Evolutionary conservation across 441 rosid genomes (phyloP).

Genomic region (Eutrema salsugineum): DNA sequence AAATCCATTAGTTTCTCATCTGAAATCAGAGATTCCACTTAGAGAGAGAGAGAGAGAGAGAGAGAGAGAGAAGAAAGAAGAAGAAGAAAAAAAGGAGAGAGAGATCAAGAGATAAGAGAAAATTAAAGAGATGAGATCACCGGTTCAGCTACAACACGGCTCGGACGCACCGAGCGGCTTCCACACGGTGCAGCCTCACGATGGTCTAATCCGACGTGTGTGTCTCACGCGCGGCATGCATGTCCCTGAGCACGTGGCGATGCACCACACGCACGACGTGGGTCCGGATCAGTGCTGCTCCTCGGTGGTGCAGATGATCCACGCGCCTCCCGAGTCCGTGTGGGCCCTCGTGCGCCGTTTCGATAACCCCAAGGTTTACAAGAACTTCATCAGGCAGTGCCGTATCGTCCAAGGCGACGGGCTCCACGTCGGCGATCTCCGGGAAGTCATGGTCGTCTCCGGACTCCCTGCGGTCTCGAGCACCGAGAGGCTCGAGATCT

Average conservation of each 20-base stretch:
- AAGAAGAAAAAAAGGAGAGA: neutral
- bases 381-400: slow-evolving; percentile 73
- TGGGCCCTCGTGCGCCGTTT: slow-evolving; percentile 78
- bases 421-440: slow-evolving; percentile 48
- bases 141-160: slow-evolving; percentile 33
- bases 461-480: slow-evolving; percentile 72
- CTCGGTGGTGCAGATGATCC: slow-evolving; percentile 47
- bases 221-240: slow-evolving; percentile 39
- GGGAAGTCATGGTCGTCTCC: slow-evolving; percentile 70
- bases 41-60: neutral
- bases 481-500: slow-evolving; percentile 70
- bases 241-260: slow-evolving; percentile 39
- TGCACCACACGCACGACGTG: slow-evolving; percentile 45
- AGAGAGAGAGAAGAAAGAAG: neutral
- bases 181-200: slow-evolving; percentile 25
- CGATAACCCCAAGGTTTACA: slow-evolving; percentile 72
- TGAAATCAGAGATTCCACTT: neutral
- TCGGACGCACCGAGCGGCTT: slow-evolving; percentile 26
- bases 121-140: slow-evolving; percentile 20
- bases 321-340: slow-evolving; percentile 52
- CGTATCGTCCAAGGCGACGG: slow-evolving; percentile 63
- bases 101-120: neutral
- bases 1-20: neutral
- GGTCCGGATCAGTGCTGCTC: slow-evolving; percentile 63
- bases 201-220: slow-evolving; percentile 14